A percentile compares a stretch with the other conserved stretches of the same genome.
Evolutionary conservation across 495 filamentous ascomycete genomes (phyloP).

Genomic region (Talaromyces nanjingensis): DNA sequence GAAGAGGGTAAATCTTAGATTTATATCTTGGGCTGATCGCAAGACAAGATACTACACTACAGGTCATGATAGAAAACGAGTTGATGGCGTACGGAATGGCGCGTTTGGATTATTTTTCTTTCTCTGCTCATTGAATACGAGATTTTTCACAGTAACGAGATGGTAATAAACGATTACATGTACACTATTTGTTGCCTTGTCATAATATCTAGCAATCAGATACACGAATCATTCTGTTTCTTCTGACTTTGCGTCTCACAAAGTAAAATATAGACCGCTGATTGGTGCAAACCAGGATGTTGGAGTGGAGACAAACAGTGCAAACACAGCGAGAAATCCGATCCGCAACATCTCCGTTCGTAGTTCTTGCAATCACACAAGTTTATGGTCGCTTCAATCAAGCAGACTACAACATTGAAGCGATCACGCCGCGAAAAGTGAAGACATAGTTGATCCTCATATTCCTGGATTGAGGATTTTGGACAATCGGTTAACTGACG

Average conservation of each 20-base stretch:
- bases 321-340: slow-evolving; percentile 25
- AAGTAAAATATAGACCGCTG: neutral
- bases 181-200: neutral
- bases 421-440: no score
- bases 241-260: neutral
- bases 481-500: neutral
- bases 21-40: neutral
- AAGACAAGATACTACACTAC: neutral
- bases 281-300: neutral
- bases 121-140: slow-evolving; percentile 3
- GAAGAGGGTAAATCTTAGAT: slow-evolving; percentile 1
- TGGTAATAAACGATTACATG: neutral
- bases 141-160: neutral
- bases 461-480: no score
- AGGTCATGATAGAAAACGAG: neutral
- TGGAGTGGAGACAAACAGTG: slow-evolving; percentile 28
- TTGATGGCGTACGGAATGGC: neutral
- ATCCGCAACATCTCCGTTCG: slow-evolving; percentile 16
- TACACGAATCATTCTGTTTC: neutral
- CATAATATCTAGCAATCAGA: neutral
- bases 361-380: slow-evolving; percentile 5
- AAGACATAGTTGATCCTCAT: no score
- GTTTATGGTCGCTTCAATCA: neutral
- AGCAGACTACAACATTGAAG: neutral
- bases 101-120: neutral